Percentiles rank a stretch among this genome's conserved stretches.
Conservation (phyloP, 176 grass and related monocot species). For the Lolium rigidum region DNA sequence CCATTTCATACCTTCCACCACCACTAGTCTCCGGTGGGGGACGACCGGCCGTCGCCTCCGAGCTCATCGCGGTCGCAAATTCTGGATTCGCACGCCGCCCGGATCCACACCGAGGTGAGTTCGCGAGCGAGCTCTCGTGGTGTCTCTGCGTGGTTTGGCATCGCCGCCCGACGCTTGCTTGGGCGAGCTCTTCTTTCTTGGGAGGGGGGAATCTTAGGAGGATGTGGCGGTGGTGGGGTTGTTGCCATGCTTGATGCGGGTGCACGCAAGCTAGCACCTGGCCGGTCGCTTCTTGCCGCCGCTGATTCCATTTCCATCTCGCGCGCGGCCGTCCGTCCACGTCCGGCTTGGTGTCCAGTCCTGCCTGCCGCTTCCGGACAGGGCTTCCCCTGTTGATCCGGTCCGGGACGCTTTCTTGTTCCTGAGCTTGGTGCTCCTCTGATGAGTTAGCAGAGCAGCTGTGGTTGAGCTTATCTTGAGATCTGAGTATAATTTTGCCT, state of each 20-base stretch:
- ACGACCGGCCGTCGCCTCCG: constrained; percentile 40
- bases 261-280: constrained; percentile 52
- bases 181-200: constrained; percentile 27
- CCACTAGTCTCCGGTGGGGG: constrained; percentile 10
- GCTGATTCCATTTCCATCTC: neutral
- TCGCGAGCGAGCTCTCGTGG: neutral
- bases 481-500: constrained; percentile 34
- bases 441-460: neutral
- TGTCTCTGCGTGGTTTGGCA: neutral
- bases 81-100: neutral
- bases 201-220: constrained; percentile 42
- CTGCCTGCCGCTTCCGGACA: constrained; percentile 28
- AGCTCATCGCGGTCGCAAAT: neutral
- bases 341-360: constrained; percentile 25
- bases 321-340: constrained; percentile 26
- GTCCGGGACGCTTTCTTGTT: constrained; percentile 22
- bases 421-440: neutral
- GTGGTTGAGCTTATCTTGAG: constrained; percentile 25
- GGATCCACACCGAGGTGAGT: constrained; percentile 39
- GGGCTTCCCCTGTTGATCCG: constrained; percentile 31
- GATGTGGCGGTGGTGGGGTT: neutral
- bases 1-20: constrained; percentile 40
- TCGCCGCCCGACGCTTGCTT: neutral
- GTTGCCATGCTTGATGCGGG: constrained; percentile 26
- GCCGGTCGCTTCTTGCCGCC: constrained; percentile 31